phyloP scores from a whole-genome alignment of 1,284 basidiomycete genomes.

The Boletus smithii region DNA sequence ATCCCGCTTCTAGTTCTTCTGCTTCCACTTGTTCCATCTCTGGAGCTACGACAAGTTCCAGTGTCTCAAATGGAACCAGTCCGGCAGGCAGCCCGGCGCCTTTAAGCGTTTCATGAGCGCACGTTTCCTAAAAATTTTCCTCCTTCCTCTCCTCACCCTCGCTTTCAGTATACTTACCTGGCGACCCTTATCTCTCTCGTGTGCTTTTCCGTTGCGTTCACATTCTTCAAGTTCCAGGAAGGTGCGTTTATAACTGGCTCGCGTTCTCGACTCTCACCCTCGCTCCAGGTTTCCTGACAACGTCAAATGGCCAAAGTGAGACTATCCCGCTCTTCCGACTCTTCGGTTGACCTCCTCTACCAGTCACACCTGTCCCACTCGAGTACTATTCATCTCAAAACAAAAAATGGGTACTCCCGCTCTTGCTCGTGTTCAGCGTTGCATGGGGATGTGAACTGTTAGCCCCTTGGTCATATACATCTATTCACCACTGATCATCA shows the following conservation, averaged over 20 bases:
- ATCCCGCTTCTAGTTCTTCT: slow-evolving; percentile 48
- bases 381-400: slow-evolving; percentile 43
- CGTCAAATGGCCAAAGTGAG: slow-evolving; percentile 40
- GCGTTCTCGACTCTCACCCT: slow-evolving; percentile 1
- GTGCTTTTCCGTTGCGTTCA: slow-evolving; percentile 55
- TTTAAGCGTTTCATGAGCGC: slow-evolving; percentile 82
- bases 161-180: slow-evolving; percentile 66
- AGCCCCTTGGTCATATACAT: slow-evolving; percentile 13
- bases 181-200: slow-evolving; percentile 60
- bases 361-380: slow-evolving; percentile 57
- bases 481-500: slow-evolving; percentile 1
- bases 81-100: slow-evolving; percentile 68
- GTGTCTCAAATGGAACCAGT: slow-evolving; percentile 62
- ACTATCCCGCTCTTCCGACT: slow-evolving; percentile 3
- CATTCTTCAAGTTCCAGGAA: slow-evolving; percentile 65
- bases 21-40: slow-evolving; percentile 63
- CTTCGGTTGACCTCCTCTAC: slow-evolving; percentile 11
- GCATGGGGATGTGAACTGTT: slow-evolving; percentile 76
- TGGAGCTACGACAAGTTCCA: slow-evolving; percentile 72
- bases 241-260: slow-evolving; percentile 39
- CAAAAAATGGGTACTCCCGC: slow-evolving; percentile 56
- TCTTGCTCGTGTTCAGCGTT: slow-evolving; percentile 63
- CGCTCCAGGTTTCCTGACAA: slow-evolving; percentile 41
- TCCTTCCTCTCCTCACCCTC: slow-evolving; percentile 11
- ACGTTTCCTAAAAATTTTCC: slow-evolving; percentile 33